Base-by-base conservation (phyloP, 2,329 filamentous ascomycete species). In the Fusarium palustre region DNA sequence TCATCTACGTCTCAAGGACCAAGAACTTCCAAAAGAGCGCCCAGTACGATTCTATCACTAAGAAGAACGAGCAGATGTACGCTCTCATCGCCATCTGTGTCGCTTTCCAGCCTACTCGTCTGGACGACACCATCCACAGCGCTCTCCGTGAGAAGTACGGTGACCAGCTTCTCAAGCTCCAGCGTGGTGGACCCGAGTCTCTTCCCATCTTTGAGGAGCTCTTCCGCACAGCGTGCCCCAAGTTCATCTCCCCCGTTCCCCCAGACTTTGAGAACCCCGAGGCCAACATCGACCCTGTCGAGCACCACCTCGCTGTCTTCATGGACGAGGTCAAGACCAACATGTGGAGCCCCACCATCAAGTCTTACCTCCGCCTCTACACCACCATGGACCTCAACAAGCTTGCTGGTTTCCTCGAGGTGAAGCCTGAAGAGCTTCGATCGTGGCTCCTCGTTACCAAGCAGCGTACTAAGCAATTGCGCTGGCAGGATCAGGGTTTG, bases 31-130 rank as follows among this genome's bases (percentile, higher is more conserved):
- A 99, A 85, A 99, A 98, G 90, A 97, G 94, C 81, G 92, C 92
- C 30, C 92, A 97, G 85, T 98, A 97, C 85, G 96, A 99, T 82
- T 97, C 93, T 69, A 97, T 98, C 82, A 94, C 93, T 77, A 99
- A 99, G 92, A 98, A 98, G 90, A 98, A 97, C 82, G 96, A 99
- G 82, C 96, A 99, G 87, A 98, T 99, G 95, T 97, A 97, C 81
- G 96, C 96, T 39, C 89, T 99, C 74, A 97, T 99, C 76, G 95
- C 96, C 81, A 98, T 99, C 84, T 99, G 96, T 82, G 94, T 98
- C 60, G 94, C 96, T 71, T 97, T 99, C 88, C 92, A 97, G 84
- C 96, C 96, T 62, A 98, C 95, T 59, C 90, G 96, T 75, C 90
- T 99, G 76, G 96, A 99, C 80, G 96, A 99, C 86, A 98, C 95